Percentiles rank a stretch among this genome's conserved stretches.
Evolutionary conservation across 2,329 filamentous ascomycete species (phyloP).

Genomic region (Atkinsonella hypoxylon): DNA sequence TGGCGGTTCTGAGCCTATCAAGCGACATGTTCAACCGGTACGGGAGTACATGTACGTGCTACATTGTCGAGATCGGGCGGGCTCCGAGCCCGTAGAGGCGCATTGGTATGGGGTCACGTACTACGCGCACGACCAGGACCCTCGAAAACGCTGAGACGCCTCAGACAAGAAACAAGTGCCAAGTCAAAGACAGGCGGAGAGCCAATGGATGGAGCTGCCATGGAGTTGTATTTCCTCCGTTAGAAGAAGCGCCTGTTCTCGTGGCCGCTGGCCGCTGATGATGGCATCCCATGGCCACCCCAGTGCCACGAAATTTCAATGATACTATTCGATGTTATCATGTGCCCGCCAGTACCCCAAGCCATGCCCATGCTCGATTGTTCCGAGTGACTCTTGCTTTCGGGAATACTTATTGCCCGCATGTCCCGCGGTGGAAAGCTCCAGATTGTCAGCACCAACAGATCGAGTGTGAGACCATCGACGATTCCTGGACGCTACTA

Average conservation of each 20-base stretch:
- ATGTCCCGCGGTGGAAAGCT: background rate
- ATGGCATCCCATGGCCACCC: too few relatives aligned
- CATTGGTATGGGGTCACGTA: background rate
- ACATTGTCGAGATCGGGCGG: background rate
- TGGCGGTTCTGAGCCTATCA: background rate
- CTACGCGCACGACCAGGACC: background rate
- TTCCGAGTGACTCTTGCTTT: background rate
- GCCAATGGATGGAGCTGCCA: background rate
- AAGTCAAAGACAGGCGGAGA: background rate
- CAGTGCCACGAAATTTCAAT: too few relatives aligned
- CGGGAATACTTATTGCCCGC: background rate
- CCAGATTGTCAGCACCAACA: too few relatives aligned
- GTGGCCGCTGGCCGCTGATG: background rate
- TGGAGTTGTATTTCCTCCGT: background rate
- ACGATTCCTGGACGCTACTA: background rate
- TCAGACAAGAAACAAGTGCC: conserved; percentile 1
- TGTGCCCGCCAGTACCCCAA: background rate
- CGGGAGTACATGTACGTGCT: too few relatives aligned
- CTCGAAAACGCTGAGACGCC: conserved; percentile 4
- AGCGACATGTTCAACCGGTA: background rate
- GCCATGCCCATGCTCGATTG: background rate
- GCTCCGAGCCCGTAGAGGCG: background rate
- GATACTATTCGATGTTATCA: too few relatives aligned
- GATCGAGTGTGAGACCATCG: background rate
- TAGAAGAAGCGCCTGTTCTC: background rate